Base-by-base conservation (phyloP, 2,329 filamentous ascomycete species). In the Basipetospora chlamydospora region DNA sequence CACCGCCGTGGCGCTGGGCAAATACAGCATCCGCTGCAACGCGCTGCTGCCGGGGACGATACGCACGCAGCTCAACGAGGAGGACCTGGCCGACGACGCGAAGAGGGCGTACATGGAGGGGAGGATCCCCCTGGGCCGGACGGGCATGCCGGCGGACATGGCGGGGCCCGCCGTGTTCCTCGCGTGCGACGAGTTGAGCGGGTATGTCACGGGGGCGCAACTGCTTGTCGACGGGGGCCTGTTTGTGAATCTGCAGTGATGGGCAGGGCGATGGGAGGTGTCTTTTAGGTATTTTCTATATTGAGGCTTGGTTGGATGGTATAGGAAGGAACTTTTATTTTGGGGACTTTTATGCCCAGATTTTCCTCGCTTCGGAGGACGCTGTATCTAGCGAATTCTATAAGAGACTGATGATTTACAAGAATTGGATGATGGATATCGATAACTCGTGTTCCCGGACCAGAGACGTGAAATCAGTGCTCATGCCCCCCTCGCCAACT, bases 121-220 rank as follows among this genome's bases (percentile, higher is more conserved):
- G 3, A 63, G 85, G 42, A 88, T 90, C 46, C 84, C 85, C 30
- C 56, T 92, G 29, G 83, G 82, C 1, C 64, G 83, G 45, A 70
- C 78, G n/a, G 83, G 82, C 0, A 63, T 66, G 45, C 73, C 83
- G 12, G 53, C 52, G n/a, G 85, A 93, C 63, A 54, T 93, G 53
- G 82, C 77, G 0, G 85, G 86, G 0, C 85, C 85, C 2, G 85
- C 85, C 5, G 77, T 93, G 21, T 93, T 93, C 56, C 61, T 93
- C 50, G 85, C 80, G 0, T 82, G 78, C 49, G 80, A 81, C 41
- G 71, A 80, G 54, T 57, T 93, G 58, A 88, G 79, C 52, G 71
- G 72, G 17, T 90, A 87, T 58, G 80, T 90, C 41, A 88, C 76
- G 41, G 85, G 85, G 0, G 78, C 84, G 12, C 83, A 90, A 57